Evolutionary conservation across 768 basidiomycete species (phyloP), one percentile per base, ranked within the genome.

Genomic region (Thelephora aurantiotincta): DNA sequence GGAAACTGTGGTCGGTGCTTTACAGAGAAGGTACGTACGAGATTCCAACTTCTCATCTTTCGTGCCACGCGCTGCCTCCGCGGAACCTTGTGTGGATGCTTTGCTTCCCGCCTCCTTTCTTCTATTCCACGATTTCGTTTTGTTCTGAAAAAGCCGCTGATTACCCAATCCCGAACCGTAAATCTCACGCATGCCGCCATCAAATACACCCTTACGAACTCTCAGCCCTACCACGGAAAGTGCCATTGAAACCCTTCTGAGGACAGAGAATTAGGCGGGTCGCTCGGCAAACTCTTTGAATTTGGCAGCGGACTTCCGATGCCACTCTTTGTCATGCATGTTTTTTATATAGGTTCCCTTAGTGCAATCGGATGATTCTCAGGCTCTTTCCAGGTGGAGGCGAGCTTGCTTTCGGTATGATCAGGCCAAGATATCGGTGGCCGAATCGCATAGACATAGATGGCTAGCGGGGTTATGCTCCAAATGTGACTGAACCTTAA

Each of bases 211-310:
- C 26, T 30, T 30, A 9, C n/a, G 26, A 30, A 30, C 26, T 30
- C 9, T 30, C 55, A 88, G 89, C 59, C 68, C 80, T 6, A 87
- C 80, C 57, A 75, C 85, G 38, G 87, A 90, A 69, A 73, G 67
- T 26, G 90, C 90, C 7, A 86, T 88, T 19, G 90, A 91, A 60
- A 79, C 77, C 11, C 67, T 93, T 34, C 65, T 93, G 44, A 71
- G 68, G 46, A 71, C 75, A 33, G 68, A 74, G 52, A 57, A 54
- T 50, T 63, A 53, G 57, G 55, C 51, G 57, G 19, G 34, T 14
- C 18, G 23, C 13, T 47, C 43, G 26, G 47, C 26, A 30, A 30
- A 30, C 26, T 30, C 9, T 9, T 4, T 30, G 4, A 30, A 30
- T 30, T 30, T 4, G 9, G 26, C 9, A 30, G 4, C 26, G 26